Evolutionary conservation across 2,329 filamentous ascomycete genomes (phyloP).

Genomic region (Leptodontidium sp.): DNA sequence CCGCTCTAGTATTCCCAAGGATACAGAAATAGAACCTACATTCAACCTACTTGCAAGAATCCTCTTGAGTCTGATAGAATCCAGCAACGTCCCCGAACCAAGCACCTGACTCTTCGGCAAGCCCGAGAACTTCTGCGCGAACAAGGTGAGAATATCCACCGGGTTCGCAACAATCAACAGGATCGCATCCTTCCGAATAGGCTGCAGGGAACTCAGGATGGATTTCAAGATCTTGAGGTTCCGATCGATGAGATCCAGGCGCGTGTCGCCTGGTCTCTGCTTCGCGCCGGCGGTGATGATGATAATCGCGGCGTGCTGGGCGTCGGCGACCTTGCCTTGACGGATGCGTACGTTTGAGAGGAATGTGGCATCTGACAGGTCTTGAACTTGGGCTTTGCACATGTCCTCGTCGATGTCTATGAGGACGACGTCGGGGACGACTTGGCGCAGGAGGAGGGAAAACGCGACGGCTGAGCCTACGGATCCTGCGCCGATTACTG

Average conservation of each 20-base stretch:
- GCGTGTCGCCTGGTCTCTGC: slow-evolving; percentile 51
- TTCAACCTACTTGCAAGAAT: slow-evolving; percentile 51
- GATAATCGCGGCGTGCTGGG: slow-evolving; percentile 49
- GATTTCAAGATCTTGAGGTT: slow-evolving; percentile 53
- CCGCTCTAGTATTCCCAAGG: slow-evolving; percentile 22
- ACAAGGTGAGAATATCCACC: slow-evolving; percentile 61
- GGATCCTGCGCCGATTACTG: no score
- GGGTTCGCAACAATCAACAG: slow-evolving; percentile 62
- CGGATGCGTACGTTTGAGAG: slow-evolving; percentile 54
- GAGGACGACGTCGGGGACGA: slow-evolving; percentile 60
- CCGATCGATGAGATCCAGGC: slow-evolving; percentile 55
- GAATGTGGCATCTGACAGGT: slow-evolving; percentile 60
- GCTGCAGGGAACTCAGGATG: slow-evolving; percentile 53
- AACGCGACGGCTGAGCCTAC: no score
- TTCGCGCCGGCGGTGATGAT: slow-evolving; percentile 64
- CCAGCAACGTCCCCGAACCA: slow-evolving; percentile 61
- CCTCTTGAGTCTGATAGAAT: slow-evolving; percentile 58
- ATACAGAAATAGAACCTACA: slow-evolving; percentile 47
- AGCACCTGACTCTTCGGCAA: slow-evolving; percentile 59
- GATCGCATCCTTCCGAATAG: slow-evolving; percentile 56
- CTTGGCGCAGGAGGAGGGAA: slow-evolving; percentile 53
- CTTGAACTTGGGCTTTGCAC: slow-evolving; percentile 58
- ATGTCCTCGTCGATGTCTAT: slow-evolving; percentile 58
- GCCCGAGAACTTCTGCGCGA: slow-evolving; percentile 56
- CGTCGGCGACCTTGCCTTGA: no score